Percentiles rank a stretch among this genome's conserved stretches.
Evolutionary conservation across 768 basidiomycete genomes (phyloP).

Genomic region (Boletus rubropictus): DNA sequence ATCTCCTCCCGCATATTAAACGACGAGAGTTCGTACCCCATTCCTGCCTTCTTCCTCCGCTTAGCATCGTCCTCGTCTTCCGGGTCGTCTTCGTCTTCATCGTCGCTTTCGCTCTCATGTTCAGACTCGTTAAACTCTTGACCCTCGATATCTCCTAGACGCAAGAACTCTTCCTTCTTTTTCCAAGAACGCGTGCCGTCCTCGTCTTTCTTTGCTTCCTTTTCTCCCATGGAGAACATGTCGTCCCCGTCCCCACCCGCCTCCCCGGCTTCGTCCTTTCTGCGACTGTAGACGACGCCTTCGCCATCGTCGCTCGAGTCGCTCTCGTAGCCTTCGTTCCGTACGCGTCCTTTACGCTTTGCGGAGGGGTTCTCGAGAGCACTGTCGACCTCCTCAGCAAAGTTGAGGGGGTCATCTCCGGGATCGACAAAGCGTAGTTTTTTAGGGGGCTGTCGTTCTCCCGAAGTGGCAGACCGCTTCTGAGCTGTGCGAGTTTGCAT

Average conservation of each 20-base stretch:
- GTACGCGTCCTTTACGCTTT: slow-evolving; percentile 66
- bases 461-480: slow-evolving; percentile 39
- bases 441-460: slow-evolving; percentile 35
- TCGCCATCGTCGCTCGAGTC: slow-evolving; percentile 94
- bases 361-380: slow-evolving; percentile 62
- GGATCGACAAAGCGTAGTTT: slow-evolving; percentile 80
- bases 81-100: slow-evolving; percentile 40
- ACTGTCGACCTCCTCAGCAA: slow-evolving; percentile 73
- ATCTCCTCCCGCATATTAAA: slow-evolving; percentile 99
- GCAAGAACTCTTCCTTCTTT: slow-evolving; percentile 69
- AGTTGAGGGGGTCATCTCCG: slow-evolving; percentile 65
- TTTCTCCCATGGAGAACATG: slow-evolving; percentile 71
- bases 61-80: slow-evolving; percentile 75
- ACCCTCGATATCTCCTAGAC: slow-evolving; percentile 93
- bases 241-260: slow-evolving; percentile 68
- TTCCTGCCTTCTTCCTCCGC: slow-evolving; percentile 70
- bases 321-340: slow-evolving; percentile 85
- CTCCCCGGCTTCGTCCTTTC: slow-evolving; percentile 45
- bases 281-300: slow-evolving; percentile 82
- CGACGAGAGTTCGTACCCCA: slow-evolving; percentile 91
- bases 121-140: slow-evolving; percentile 66
- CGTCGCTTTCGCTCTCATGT: slow-evolving; percentile 36
- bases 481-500: slow-evolving; percentile 38
- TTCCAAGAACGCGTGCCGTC: slow-evolving; percentile 45
- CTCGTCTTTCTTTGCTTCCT: slow-evolving; percentile 44